A percentile compares a stretch with the other conserved stretches of the same genome.
phyloP scores from a whole-genome alignment of 1,139 yeast genomes.

The Pichia sp. region DNA sequence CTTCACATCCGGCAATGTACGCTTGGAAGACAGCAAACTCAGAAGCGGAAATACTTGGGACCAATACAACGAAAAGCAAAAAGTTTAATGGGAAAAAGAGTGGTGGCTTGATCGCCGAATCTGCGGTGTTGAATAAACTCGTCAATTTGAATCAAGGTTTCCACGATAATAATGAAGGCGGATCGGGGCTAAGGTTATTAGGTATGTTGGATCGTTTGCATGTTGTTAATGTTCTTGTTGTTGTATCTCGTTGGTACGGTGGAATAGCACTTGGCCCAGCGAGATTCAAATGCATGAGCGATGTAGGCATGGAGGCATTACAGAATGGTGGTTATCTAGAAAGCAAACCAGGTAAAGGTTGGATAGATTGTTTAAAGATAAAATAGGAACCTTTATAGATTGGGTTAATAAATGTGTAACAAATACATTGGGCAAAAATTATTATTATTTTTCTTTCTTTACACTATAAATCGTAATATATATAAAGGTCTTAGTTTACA shows the following conservation, averaged over 20 bases:
- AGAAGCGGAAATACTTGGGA: not conserved
- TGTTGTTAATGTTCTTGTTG: constrained; percentile 50
- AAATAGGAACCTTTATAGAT: not conserved
- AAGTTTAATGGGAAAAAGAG: constrained; percentile 17
- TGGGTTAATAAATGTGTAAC: not conserved
- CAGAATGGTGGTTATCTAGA: constrained; percentile 23
- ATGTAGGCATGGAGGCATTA: constrained; percentile 46
- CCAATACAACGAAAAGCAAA: not conserved
- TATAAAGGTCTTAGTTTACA: constrained; percentile 2
- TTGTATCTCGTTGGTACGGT: constrained; percentile 73
- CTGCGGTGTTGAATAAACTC: constrained; percentile 14
- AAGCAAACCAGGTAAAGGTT: constrained; percentile 11
- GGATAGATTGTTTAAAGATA: constrained; percentile 20
- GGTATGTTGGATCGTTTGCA: constrained; percentile 45
- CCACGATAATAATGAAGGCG: constrained; percentile 61
- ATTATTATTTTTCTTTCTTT: not conserved
- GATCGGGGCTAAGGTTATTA: constrained; percentile 55
- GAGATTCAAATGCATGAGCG: constrained; percentile 58
- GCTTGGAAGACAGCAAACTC: constrained; percentile 57
- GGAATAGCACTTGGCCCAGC: constrained; percentile 63
- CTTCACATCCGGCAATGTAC: constrained; percentile 62
- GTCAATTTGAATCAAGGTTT: constrained; percentile 47
- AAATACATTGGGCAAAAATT: constrained; percentile 3
- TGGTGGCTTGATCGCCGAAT: not conserved
- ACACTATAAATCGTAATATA: not conserved